Evolutionary conservation across 257 asterid species (phyloP), one percentile per base, ranked within the genome.

Genomic region (Coffea canephora): DNA sequence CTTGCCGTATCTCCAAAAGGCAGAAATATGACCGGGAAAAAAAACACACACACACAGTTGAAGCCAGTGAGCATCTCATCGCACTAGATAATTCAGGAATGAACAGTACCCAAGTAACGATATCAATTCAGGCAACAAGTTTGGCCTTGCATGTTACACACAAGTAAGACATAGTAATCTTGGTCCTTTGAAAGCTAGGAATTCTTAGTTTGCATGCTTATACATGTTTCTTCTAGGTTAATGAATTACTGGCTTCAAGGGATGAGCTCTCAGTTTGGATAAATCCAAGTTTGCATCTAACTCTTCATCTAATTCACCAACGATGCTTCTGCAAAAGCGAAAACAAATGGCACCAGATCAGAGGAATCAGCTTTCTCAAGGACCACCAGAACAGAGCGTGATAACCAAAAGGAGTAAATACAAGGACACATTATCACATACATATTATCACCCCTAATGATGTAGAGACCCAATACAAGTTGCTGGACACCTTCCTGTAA

Each of bases 401-500:
- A 65, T 39, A 19, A 27, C 8, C 55, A 9, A 61, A 39, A 77
- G 59, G 46, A 41, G 5, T 65, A 46, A 50, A 23, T 54, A 61
- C 46, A 64, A 76, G 31, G 39, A 69, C 45, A 31, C 18, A 43
- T 18, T 49, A 46, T 45, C 68, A 34, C 92, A 48, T 93, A 95
- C 99, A 94, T 96, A 90, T 94, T 94, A 79, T 96, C 98, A 36
- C 98, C 99, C 78, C 99, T 89, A 59, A 96, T 96, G 87, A 96
- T 92, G 93, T 94, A 96, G 80, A 96, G 97, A 73, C 99, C 99
- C 86, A 94, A 86, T 74, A 96, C 99, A 74, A 96, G 96, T 82
- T 96, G 99, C 72, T 96, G 98, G 39, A 96, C 99, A 23, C 99
- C 99, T 86, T 92, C 97, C 99, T 96, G 84, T 84, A 87, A 49